Evolutionary conservation across 2,329 filamentous ascomycete species (phyloP), one percentile per base, ranked within the genome.

Genomic region (Fragosphaeria purpurea): DNA sequence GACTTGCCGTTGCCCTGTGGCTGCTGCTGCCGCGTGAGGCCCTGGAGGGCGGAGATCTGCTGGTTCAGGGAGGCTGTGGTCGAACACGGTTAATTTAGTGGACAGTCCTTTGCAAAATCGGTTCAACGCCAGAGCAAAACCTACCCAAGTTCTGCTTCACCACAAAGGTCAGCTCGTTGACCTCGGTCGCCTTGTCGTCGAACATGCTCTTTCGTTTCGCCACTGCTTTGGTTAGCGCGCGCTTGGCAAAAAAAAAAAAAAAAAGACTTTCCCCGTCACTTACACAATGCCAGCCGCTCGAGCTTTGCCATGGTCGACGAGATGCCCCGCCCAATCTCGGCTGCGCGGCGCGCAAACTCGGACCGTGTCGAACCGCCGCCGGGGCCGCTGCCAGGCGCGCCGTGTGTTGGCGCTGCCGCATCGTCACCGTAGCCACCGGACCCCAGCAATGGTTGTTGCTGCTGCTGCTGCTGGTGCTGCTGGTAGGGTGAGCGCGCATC

Each of bases 191-290:
- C 64, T 88, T 82, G 71, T 98, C 93, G 67, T 98, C 93, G 65
- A 98, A 98, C 42, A 98, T 82, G 8, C 93, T 95, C 70, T 95
- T 94, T 62, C 91, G 83, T 67, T 89, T 91, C n/a, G 93, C 93
- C 64, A 98, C 52, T 57, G 45, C 39, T 37, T 6, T 4, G 4
- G 33, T 51, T 43, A 52, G 50, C 33, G 11, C 2, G 3, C 9
- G 7, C 7, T 37, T 22, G 22, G 22, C 22, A 22, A 22, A 41
- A 34, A 42, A 30, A 35, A 4, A 10, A 32, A 4, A 6, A 43
- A 37, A 43, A 5, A 6, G 32, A 31, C 22, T 22, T 22, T 3
- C 22, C 2, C 6, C 7, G 1, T 1, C 32, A 55, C 54, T 8
- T 31, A 57, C 56, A 42, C 22, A 95, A 87, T 54, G 90, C 91